Percentiles rank a stretch among this genome's conserved stretches.
Evolutionary conservation across 1,139 yeast genomes (phyloP).

Genomic region (Candida neerlandica): DNA sequence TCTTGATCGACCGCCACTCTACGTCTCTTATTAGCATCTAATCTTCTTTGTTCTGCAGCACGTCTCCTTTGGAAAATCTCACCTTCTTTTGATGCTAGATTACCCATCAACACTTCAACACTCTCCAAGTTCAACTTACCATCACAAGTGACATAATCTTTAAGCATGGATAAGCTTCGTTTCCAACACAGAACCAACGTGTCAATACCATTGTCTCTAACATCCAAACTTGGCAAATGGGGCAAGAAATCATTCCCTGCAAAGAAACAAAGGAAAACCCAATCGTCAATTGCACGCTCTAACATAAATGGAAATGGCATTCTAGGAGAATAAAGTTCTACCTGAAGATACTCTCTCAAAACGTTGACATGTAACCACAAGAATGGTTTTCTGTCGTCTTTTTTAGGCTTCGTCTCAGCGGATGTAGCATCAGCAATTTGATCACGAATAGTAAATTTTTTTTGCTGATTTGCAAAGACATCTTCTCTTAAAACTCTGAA

Average conservation of each 20-base stretch:
- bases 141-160: slow-evolving; percentile 85
- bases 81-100: slow-evolving; percentile 73
- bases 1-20: slow-evolving; percentile 49
- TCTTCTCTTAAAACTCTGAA: slow-evolving; percentile 93
- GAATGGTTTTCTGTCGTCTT: slow-evolving; percentile 77
- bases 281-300: slow-evolving; percentile 96
- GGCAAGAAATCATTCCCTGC: slow-evolving; percentile 99
- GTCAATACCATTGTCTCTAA: slow-evolving; percentile 92
- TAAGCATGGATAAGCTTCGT: slow-evolving; percentile 61
- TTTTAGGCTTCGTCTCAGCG: slow-evolving; percentile 57
- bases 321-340: slow-evolving; percentile 75
- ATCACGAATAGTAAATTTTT: slow-evolving; percentile 52
- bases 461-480: slow-evolving; percentile 73
- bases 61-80: slow-evolving; percentile 74
- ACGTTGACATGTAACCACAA: slow-evolving; percentile 92
- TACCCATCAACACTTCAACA: slow-evolving; percentile 70
- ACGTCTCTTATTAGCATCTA: slow-evolving; percentile 64
- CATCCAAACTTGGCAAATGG: slow-evolving; percentile 92
- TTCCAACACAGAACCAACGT: slow-evolving; percentile 84
- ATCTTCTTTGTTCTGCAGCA: slow-evolving; percentile 67
- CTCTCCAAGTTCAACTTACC: slow-evolving; percentile 76
- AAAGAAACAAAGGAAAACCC: slow-evolving; percentile 98
- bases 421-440: slow-evolving; percentile 29
- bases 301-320: slow-evolving; percentile 77
- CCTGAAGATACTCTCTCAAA: slow-evolving; percentile 82